phyloP scores from a whole-genome alignment of 192 early-diverging fungal genomes.

The Dimargaris verticillata region DNA sequence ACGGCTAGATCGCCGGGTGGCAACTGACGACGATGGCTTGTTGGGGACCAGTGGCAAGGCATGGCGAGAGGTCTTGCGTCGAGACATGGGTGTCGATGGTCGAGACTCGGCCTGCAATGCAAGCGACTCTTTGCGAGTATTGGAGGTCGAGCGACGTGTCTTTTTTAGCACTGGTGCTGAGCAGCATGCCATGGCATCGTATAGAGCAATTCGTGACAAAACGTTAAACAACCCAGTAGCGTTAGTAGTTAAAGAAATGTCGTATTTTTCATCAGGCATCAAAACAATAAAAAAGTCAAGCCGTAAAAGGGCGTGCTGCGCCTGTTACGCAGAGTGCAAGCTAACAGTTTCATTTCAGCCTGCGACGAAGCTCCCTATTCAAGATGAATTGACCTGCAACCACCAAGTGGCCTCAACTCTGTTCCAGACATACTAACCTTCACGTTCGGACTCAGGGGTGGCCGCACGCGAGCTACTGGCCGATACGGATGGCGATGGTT shows the following conservation, averaged over 20 bases:
- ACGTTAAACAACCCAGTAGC: not conserved
- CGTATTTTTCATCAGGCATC: not conserved
- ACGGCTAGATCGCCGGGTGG: constrained; percentile 2
- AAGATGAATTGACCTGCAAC: not conserved
- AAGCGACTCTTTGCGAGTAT: not conserved
- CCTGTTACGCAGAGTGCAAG: not conserved
- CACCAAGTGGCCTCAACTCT: not conserved
- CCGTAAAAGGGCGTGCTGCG: no score
- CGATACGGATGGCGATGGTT: not conserved
- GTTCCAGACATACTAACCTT: constrained; percentile 1
- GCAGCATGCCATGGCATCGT: no score
- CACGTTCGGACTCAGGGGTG: not conserved
- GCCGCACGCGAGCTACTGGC: constrained; percentile 2
- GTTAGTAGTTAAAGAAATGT: not conserved
- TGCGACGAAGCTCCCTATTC: not conserved
- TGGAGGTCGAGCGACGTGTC: not conserved
- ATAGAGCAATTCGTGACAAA: not conserved
- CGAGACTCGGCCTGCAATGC: not conserved
- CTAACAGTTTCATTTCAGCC: not conserved
- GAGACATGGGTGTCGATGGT: not conserved
- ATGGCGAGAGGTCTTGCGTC: not conserved
- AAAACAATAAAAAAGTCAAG: not conserved
- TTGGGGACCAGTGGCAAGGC: not conserved
- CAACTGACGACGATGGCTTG: not conserved
- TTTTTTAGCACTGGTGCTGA: not conserved